Percentiles rank a stretch among this genome's conserved stretches.
Conservation (phyloP, 2,329 filamentous ascomycete genomes). For the Hortaea sp. region DNA sequence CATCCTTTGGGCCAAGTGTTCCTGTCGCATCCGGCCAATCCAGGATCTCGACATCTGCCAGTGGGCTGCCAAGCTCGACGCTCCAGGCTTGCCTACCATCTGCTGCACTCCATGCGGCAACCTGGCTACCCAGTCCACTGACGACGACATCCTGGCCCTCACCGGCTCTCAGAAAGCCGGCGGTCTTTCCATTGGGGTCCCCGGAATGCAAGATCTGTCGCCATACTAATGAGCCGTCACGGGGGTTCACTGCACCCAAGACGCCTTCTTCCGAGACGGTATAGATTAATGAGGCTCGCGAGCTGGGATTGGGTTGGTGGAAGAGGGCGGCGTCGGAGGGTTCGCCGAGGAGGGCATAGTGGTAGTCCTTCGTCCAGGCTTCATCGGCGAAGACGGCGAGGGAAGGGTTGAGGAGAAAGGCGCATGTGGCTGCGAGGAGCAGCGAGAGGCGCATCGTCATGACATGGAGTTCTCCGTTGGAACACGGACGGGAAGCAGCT, state of each 20-base stretch:
- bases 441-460: neutral
- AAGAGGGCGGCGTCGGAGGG: conserved; percentile 85
- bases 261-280: conserved; percentile 77
- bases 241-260: conserved; percentile 80
- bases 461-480: neutral
- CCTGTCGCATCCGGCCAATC: conserved; percentile 49
- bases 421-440: conserved; percentile 17
- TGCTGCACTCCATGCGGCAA: conserved; percentile 74
- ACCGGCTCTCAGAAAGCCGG: conserved; percentile 54
- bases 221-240: conserved; percentile 77
- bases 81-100: conserved; percentile 74
- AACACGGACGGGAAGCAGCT: too few species aligned
- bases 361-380: conserved; percentile 84
- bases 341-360: conserved; percentile 77
- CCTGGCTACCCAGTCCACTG: conserved; percentile 57
- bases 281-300: conserved; percentile 82
- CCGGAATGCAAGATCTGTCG: conserved; percentile 50
- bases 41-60: conserved; percentile 67
- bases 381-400: conserved; percentile 63
- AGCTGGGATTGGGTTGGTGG: conserved; percentile 70
- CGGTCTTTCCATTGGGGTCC: conserved; percentile 14
- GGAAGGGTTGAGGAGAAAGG: conserved; percentile 40
- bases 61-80: conserved; percentile 44
- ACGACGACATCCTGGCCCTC: conserved; percentile 69
- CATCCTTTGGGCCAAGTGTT: conserved; percentile 48